These are phyloP conservation scores for Rhododendron griersonianum DNA, from an alignment of 148 eudicot species.

Conservation along the genomic window DNA sequence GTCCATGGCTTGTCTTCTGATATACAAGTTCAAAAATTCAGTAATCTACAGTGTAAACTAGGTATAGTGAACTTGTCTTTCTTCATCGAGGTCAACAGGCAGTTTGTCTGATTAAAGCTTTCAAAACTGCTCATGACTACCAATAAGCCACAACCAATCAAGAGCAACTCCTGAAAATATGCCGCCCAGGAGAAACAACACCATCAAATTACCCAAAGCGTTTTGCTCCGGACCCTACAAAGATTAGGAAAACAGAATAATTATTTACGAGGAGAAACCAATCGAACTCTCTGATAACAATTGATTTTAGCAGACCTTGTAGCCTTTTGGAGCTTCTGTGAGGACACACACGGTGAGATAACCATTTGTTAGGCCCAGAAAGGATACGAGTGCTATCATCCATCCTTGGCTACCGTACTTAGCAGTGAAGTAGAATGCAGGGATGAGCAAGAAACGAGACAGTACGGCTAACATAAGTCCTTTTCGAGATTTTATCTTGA, in stretches of 20 bases:
- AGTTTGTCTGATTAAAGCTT: not conserved
- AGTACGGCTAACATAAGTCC: conserved; percentile 37
- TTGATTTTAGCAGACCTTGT: conserved; percentile 42
- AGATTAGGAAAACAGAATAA: not conserved
- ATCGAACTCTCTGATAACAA: not conserved
- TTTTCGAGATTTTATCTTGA: conserved; percentile 42
- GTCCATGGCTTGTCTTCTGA: not conserved
- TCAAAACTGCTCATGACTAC: conserved; percentile 26
- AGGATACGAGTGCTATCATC: conserved; percentile 60
- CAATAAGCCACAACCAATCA: conserved; percentile 75
- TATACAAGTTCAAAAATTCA: not conserved
- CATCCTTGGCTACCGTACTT: conserved; percentile 77
- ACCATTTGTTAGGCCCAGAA: conserved; percentile 69
- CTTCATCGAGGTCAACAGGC: not conserved
- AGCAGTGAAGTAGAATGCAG: conserved; percentile 67
- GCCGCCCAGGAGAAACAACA: conserved; percentile 51
- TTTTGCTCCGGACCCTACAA: conserved; percentile 75
- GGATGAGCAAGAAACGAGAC: conserved; percentile 55
- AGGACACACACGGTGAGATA: conserved; percentile 78
- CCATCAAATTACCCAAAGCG: conserved; percentile 60
- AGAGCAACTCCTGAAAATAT: conserved; percentile 60
- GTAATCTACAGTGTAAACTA: not conserved
- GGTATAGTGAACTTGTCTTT: not conserved
- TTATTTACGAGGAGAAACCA: not conserved
- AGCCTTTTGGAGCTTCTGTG: conserved; percentile 62